Base-by-base conservation (phyloP, 2,329 filamentous ascomycete genomes). In the Plectosphaerella cucumerina region DNA sequence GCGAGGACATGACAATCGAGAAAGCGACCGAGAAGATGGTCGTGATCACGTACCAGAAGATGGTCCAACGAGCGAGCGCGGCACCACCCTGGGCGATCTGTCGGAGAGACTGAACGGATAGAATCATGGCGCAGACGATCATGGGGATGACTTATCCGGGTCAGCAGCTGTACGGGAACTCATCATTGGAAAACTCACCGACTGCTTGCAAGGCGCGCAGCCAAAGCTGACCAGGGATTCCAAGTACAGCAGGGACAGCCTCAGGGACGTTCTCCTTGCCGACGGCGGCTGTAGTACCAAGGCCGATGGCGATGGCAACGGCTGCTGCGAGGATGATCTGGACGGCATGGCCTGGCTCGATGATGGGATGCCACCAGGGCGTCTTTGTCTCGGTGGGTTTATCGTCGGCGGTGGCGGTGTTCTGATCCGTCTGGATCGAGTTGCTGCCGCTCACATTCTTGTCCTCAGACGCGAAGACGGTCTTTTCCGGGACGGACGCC, bases 71-170 rank as follows among this genome's bases (percentile, higher is more conserved):
- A n/a, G 75, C 77, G 0, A 80, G 68, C 47, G 62, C 62, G 12
- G 65, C 68, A 6, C 70, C 75, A 11, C 71, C 69, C 11, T 68
- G 59, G 14, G 71, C 64, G 70, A 80, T 75, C 6, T 64, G 67
- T n/a, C 72, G 69, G 9, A 80, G 66, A 15, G 69, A 67, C 44
- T 75, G 73, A 6, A 80, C 65, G 4, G 76, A 73, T 15, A 79
- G 65, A 45, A 80, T 72, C 67, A 80, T 78, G 21, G 77, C 75
- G 10, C 69, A 72, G 21, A 79, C 65, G 42, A 80, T 80, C 49
- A 80, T 61, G 2, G 76, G 76, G 2, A 80, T 65, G 1, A 80
- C 76, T 77, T 4, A 12, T 8, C 6, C 3, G 12, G 39, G 5
- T 8, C 26, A 10, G 26, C 2, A 5, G 26, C 26, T 31, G n/a